A percentile compares a stretch with the other conserved stretches of the same genome.
Conservation (phyloP, 352 stramenopile genomes). For the Globisporangium rhizosaccharum region DNA sequence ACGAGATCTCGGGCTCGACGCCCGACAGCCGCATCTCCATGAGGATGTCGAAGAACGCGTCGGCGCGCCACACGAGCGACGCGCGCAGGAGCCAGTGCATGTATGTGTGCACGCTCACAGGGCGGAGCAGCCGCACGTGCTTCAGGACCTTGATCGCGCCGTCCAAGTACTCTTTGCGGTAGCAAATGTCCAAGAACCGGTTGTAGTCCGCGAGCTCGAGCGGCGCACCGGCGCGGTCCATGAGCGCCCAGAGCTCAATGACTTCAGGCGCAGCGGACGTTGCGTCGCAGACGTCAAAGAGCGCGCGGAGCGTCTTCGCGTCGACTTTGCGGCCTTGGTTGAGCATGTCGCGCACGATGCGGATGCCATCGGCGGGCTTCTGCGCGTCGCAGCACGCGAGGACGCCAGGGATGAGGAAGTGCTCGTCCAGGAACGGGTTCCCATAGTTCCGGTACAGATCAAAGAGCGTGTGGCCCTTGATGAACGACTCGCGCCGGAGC, state of each 20-base stretch:
- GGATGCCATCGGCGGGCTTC: conserved; percentile 64
- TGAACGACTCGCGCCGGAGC: conserved; percentile 65
- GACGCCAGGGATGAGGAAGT: conserved; percentile 76
- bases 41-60: conserved; percentile 81
- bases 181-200: conserved; percentile 71
- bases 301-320: conserved; percentile 54
- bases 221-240: conserved; percentile 56
- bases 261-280: conserved; percentile 54
- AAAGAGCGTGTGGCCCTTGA: conserved; percentile 72
- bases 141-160: conserved; percentile 76
- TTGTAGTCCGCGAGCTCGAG: conserved; percentile 57
- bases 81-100: conserved; percentile 81
- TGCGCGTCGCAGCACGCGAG: conserved; percentile 73
- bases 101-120: conserved; percentile 71
- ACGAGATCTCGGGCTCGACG: conserved; percentile 78
- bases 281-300: conserved; percentile 70
- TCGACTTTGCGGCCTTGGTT: conserved; percentile 82
- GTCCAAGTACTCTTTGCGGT: conserved; percentile 70
- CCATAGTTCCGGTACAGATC: conserved; percentile 85
- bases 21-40: conserved; percentile 83
- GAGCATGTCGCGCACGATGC: conserved; percentile 80
- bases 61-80: conserved; percentile 72
- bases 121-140: conserved; percentile 54
- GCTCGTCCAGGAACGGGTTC: conserved; percentile 78
- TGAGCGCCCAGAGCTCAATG: conserved; percentile 67